A percentile compares a stretch with the other conserved stretches of the same genome.
Evolutionary conservation across 345 rosid species (phyloP).

Genomic region (Boechera divaricarpa): DNA sequence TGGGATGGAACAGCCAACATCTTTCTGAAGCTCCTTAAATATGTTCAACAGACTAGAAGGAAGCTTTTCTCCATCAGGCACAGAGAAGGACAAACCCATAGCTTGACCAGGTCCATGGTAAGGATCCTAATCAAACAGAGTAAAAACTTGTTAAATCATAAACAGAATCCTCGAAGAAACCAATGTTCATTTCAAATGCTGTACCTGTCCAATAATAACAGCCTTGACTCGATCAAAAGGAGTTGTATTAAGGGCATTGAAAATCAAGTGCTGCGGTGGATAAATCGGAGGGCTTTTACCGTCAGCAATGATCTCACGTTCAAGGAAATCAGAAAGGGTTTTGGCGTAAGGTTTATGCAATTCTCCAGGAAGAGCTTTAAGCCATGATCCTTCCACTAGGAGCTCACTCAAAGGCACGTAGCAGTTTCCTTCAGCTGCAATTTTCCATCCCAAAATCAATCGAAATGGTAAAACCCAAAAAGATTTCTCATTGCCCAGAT

Average conservation of each 20-base stretch:
- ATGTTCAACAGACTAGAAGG: conserved; percentile 90
- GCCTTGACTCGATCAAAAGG: conserved; percentile 79
- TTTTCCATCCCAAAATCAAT: conserved; percentile 19
- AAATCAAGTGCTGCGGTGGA: conserved; percentile 82
- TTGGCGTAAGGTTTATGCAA: conserved; percentile 69
- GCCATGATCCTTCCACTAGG: conserved; percentile 87
- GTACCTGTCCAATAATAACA: conserved; percentile 87
- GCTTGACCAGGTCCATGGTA: conserved; percentile 98
- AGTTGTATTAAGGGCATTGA: conserved; percentile 84
- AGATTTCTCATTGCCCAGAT: background rate
- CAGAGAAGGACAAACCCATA: conserved; percentile 96
- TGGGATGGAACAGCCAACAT: conserved; percentile 87
- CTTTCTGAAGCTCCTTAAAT: conserved; percentile 86
- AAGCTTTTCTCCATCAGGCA: conserved; percentile 73
- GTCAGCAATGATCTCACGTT: conserved; percentile 52
- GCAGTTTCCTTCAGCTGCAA: conserved; percentile 49
- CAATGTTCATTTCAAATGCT: background rate
- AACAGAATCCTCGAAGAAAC: conserved; percentile 2
- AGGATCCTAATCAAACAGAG: conserved; percentile 61
- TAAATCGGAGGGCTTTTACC: conserved; percentile 50
- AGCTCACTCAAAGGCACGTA: conserved; percentile 74
- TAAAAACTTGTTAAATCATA: background rate
- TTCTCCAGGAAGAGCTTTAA: conserved; percentile 72
- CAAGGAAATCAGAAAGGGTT: conserved; percentile 63
- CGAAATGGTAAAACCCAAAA: background rate